These are phyloP conservation scores for Pleurotus ostreatus DNA, from an alignment of 768 basidiomycete species.

Conservation along the genomic window DNA sequence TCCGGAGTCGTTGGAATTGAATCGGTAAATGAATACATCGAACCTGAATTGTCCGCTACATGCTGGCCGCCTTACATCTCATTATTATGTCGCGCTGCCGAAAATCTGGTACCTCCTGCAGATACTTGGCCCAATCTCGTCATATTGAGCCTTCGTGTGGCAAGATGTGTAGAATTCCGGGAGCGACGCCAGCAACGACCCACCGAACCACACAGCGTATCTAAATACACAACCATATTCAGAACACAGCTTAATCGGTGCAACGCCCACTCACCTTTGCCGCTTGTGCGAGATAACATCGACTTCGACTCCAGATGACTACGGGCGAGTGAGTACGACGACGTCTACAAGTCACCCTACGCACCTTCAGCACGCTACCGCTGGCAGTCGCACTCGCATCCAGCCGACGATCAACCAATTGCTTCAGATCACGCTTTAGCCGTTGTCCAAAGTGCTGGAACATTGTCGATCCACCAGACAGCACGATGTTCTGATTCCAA, in stretches of 20 bases:
- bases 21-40: neutral
- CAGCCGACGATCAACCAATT: conserved; percentile 87
- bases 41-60: neutral
- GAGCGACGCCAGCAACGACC: conserved; percentile 88
- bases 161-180: conserved; percentile 95
- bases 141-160: conserved; percentile 93
- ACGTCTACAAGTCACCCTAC: conserved; percentile 14
- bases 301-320: conserved; percentile 97
- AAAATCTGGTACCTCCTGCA: conserved; percentile 93
- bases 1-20: neutral
- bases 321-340: neutral
- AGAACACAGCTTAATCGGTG: conserved; percentile 6
- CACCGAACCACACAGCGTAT: conserved; percentile 98
- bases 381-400: conserved; percentile 71
- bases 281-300: conserved; percentile 99
- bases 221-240: conserved; percentile 24
- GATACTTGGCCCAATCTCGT: conserved; percentile 89
- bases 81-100: conserved; percentile 72
- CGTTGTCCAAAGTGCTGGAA: conserved; percentile 98
- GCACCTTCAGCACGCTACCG: conserved; percentile 72
- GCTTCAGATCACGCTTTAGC: conserved; percentile 92
- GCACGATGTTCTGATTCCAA: conserved; percentile 83
- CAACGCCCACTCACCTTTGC: conserved; percentile 58
- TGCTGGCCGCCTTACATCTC: neutral
- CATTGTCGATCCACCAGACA: conserved; percentile 98